Base-by-base conservation (phyloP, 148 eudicot species). In the Chenopodium formosanum region DNA sequence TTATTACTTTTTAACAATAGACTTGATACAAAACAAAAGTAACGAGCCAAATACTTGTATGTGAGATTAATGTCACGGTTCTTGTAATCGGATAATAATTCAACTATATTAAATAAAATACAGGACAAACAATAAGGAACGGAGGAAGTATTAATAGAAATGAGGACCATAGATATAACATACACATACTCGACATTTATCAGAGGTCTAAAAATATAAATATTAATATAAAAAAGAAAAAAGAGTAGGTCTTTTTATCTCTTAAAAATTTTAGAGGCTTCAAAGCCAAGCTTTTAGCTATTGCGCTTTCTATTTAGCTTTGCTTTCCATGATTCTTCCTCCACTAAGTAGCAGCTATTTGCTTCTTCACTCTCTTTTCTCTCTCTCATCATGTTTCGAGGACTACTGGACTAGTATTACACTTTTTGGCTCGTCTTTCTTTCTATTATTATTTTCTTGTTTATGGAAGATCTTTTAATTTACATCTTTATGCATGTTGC, bases 291-390 rank as follows among this genome's bases (percentile, higher is more conserved):
- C 83, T 44, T 80, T 76, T 76, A 66, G 80, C 29, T 70, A 82
- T 73, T 83, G 88, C 78, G 73, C 83, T 86, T 82, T 83, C 62
- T 78, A 70, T 31, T 14, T 64, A 37, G 74, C 69, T 70, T 81
- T 47, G 47, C 85, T 82, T 82, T 82, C 80, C 7, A 78, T 32
- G 87, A 85, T 82, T 85, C 87, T 79, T 44, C 73, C 73, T 62
- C 84, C 87, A 85, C 87, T 85, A 40, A 69, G 31, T 9, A 1
- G 29, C 14, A 20, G 46, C 20, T 17, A 56, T 3, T 31, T 4
- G 22, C 23, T 7, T 58, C n/a, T 73, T 74, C 20, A 1, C 56
- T 73, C 58, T 25, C 3, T 73, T 40, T 40, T 40, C 44, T 40
- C 44, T 40, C 44, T 40, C 44, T 40, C 44, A 40, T 40, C 60